These are phyloP conservation scores for Acer negundo DNA, from an alignment of 345 rosid genomes.

Conservation along the genomic window DNA sequence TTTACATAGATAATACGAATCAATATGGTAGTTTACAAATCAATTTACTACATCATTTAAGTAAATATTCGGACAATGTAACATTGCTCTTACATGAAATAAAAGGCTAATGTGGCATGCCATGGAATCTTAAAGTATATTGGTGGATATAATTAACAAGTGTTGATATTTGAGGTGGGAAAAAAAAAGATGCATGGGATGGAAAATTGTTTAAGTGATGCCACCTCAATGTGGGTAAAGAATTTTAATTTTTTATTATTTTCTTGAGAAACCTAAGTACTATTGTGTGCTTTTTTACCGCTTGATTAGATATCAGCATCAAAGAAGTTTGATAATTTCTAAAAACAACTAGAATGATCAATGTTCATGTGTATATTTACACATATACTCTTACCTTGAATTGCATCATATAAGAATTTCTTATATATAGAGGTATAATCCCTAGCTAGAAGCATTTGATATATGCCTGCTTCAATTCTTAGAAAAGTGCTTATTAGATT, in stretches of 20 bases:
- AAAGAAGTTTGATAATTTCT: neutral
- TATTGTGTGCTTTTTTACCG: neutral
- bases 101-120: constrained; percentile 13
- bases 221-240: neutral
- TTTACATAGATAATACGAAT: too few species aligned
- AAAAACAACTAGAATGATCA: too few species aligned
- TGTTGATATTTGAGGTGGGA: constrained; percentile 18
- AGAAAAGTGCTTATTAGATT: neutral
- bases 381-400: too few species aligned
- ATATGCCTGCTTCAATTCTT: neutral
- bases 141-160: constrained; percentile 6
- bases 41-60: too few species aligned
- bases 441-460: too few species aligned
- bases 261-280: neutral
- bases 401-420: too few species aligned
- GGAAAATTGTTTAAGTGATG: neutral
- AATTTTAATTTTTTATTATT: neutral
- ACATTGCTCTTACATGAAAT: neutral
- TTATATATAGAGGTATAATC: too few species aligned
- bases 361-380: too few species aligned
- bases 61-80: too few species aligned
- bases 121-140: neutral
- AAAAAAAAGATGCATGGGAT: neutral
- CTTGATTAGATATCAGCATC: neutral
- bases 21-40: too few species aligned